These are phyloP conservation scores for Nothophaeocryptopus gaeumannii DNA, from an alignment of 2,329 filamentous ascomycete species.

Conservation along the genomic window DNA sequence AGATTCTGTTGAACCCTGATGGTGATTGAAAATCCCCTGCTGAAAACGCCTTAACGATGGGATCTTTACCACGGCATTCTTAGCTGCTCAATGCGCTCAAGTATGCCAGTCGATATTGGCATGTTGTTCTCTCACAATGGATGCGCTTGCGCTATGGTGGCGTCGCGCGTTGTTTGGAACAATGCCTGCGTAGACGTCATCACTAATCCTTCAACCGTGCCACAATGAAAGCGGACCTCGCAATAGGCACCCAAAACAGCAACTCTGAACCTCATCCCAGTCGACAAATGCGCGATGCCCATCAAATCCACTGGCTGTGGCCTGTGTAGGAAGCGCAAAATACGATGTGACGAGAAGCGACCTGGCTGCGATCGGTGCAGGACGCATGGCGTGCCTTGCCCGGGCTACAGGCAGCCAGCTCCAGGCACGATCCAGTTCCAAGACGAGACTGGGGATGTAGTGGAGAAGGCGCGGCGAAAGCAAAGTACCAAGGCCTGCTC, in stretches of 20 bases:
- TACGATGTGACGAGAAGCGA: constrained; percentile 33
- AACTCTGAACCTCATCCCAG: no score
- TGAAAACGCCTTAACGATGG: no score
- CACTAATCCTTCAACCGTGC: no score
- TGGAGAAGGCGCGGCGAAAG: constrained; percentile 7
- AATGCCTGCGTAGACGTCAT: no score
- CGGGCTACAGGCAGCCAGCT: constrained; percentile 30
- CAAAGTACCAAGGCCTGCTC: not conserved
- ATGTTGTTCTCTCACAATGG: no score
- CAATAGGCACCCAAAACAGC: no score
- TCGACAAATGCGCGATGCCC: constrained; percentile 23
- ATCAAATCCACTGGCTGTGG: constrained; percentile 32
- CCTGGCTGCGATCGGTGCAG: constrained; percentile 32
- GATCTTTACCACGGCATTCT: no score
- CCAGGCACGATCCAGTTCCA: constrained; percentile 28
- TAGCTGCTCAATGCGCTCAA: no score
- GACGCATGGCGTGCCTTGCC: constrained; percentile 32
- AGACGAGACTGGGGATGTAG: constrained; percentile 27
- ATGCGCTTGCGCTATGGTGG: no score
- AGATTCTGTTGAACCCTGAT: constrained; percentile 6
- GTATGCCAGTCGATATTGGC: no score
- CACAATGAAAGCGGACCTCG: no score
- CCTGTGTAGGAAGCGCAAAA: constrained; percentile 34
- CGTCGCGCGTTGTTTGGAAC: no score
- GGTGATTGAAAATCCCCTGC: constrained; percentile 1